Conservation (phyloP, 495 filamentous ascomycete species). For the Neurospora sp. region DNA sequence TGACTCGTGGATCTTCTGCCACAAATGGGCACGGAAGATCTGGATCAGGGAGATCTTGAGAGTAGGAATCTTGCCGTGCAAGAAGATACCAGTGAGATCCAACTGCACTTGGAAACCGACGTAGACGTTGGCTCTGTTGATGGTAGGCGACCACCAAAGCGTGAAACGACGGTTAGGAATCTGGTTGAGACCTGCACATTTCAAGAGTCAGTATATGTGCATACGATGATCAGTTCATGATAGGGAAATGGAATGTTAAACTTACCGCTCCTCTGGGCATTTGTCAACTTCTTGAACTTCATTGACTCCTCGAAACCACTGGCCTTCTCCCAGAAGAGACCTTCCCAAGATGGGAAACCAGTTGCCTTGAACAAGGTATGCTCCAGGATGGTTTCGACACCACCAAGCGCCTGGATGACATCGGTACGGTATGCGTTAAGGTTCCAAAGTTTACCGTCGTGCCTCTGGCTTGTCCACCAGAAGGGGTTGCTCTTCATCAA, state of each 20-base stretch:
- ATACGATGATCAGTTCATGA: background rate
- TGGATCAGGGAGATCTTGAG: slow-evolving; percentile 98
- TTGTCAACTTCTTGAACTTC: slow-evolving; percentile 99
- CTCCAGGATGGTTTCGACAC: slow-evolving; percentile 99
- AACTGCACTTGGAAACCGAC: slow-evolving; percentile 99
- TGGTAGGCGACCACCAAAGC: slow-evolving; percentile 93
- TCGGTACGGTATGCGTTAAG: slow-evolving; percentile 96
- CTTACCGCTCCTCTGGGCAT: slow-evolving; percentile 82
- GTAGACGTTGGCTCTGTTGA: slow-evolving; percentile 69
- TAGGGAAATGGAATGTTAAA: background rate
- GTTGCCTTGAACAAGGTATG: slow-evolving; percentile 98
- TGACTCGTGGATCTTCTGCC: slow-evolving; percentile 99
- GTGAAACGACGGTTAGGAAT: slow-evolving; percentile 99
- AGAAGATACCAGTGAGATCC: slow-evolving; percentile 97
- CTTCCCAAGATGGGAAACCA: slow-evolving; percentile 97
- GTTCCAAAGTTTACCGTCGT: slow-evolving; percentile 99
- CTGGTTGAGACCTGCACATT: slow-evolving; percentile 62
- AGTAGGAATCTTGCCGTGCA: slow-evolving; percentile 98
- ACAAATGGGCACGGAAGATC: slow-evolving; percentile 99
- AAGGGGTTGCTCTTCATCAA: slow-evolving; percentile 99
- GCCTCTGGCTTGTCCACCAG: slow-evolving; percentile 98
- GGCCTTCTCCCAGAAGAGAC: slow-evolving; percentile 96
- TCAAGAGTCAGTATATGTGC: background rate
- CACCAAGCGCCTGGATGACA: slow-evolving; percentile 95
- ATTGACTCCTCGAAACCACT: slow-evolving; percentile 39